phyloP scores from a whole-genome alignment of 768 basidiomycete genomes.

The Trametes cinnabarina region DNA sequence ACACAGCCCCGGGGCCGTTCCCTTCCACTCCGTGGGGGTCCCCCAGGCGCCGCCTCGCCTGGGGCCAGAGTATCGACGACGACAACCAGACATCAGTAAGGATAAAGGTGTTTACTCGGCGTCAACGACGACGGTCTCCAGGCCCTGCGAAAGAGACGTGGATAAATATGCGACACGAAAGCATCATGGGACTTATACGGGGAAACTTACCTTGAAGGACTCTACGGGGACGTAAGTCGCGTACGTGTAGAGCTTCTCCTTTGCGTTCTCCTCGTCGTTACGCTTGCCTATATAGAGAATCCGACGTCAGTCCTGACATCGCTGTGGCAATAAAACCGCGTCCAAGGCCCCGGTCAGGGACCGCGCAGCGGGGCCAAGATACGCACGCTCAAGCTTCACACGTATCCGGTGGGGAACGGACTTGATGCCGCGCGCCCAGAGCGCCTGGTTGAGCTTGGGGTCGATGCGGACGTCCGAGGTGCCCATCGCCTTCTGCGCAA shows the following conservation, averaged over 20 bases:
- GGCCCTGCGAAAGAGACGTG: too few relatives aligned
- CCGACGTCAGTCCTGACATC: too few relatives aligned
- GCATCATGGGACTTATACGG: constrained; percentile 3
- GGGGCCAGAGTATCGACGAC: constrained; percentile 11
- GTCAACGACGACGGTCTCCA: constrained; percentile 81
- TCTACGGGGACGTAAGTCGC: constrained; percentile 76
- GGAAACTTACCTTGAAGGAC: constrained; percentile 74
- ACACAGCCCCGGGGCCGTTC: constrained; percentile 5
- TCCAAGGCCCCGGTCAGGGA: too few relatives aligned
- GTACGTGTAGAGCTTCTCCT: constrained; percentile 96
- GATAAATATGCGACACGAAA: constrained; percentile 4
- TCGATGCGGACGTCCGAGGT: constrained; percentile 92
- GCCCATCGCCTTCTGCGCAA: constrained; percentile 94
- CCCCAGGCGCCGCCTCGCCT: constrained; percentile 11
- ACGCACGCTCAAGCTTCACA: constrained; percentile 90
- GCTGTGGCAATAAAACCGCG: too few relatives aligned
- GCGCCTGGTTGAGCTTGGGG: constrained; percentile 93
- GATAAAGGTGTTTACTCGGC: constrained; percentile 54
- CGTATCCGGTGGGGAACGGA: constrained; percentile 89
- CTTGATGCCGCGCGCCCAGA: constrained; percentile 95
- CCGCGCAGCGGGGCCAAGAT: not conserved
- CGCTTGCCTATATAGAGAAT: constrained; percentile 94
- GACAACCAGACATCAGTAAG: constrained; percentile 6
- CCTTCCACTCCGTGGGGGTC: constrained; percentile 12
- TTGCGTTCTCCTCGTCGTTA: constrained; percentile 98